Evolutionary conservation across 768 basidiomycete genomes (phyloP).

Genomic region (Psilocybe tampanensis): DNA sequence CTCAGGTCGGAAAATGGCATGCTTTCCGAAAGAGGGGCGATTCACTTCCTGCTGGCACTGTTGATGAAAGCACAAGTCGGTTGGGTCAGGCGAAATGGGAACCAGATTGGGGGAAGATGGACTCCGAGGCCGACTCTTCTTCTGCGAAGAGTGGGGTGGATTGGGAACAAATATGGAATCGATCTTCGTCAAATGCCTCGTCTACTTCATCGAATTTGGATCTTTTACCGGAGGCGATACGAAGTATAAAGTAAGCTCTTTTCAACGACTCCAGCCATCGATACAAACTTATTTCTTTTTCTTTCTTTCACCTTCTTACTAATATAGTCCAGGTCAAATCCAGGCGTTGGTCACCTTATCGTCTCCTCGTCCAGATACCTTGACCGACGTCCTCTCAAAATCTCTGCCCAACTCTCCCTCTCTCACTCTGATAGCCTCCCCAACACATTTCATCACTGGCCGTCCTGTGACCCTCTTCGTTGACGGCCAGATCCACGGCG

Average conservation of each 20-base stretch:
- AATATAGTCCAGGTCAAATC: conserved; percentile 30
- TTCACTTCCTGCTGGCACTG: conserved; percentile 6
- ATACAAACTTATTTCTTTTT: not conserved
- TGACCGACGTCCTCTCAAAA: conserved; percentile 37
- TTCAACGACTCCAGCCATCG: not conserved
- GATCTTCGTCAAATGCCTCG: conserved; percentile 1
- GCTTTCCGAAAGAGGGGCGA: conserved; percentile 47
- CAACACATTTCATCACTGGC: conserved; percentile 82
- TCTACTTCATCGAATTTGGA: not conserved
- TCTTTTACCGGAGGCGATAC: conserved; percentile 6
- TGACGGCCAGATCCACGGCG: conserved; percentile 53
- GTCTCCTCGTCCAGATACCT: conserved; percentile 19
- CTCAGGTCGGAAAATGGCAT: conserved; percentile 77
- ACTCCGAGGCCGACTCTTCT: not conserved
- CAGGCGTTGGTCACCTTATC: conserved; percentile 32
- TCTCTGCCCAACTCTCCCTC: conserved; percentile 38
- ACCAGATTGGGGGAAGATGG: conserved; percentile 16
- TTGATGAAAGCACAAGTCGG: not conserved
- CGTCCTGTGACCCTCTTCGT: conserved; percentile 70
- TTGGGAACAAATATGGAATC: conserved; percentile 41
- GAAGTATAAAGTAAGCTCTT: conserved; percentile 14
- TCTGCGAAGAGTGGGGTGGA: not conserved
- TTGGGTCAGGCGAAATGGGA: conserved; percentile 1
- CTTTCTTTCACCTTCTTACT: conserved; percentile 3
- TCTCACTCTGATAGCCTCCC: conserved; percentile 70